Conservation (phyloP, 2,329 filamentous ascomycete species). For the Colletotrichum godetiae region DNA sequence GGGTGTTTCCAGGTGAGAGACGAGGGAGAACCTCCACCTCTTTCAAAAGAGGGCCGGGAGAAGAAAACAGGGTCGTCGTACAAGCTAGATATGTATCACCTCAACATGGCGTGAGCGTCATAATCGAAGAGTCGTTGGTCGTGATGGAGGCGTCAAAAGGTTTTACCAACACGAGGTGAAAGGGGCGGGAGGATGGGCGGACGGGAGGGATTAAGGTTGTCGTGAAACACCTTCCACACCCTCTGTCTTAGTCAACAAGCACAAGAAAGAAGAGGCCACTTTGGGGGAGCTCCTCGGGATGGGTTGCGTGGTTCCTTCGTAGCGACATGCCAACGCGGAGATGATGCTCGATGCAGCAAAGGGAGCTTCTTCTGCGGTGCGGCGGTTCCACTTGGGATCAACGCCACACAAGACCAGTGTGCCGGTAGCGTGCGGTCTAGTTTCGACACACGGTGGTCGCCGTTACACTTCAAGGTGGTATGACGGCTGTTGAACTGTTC, state of each 20-base stretch:
- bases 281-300: constrained; percentile 1
- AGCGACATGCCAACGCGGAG: constrained; percentile 32
- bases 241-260: constrained; percentile 22
- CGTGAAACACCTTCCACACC: constrained; percentile 21
- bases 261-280: constrained; percentile 3
- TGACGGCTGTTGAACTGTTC: constrained; percentile 9
- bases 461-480: constrained; percentile 7
- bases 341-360: constrained; percentile 28
- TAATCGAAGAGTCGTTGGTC: constrained; percentile 7
- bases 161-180: not conserved
- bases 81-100: constrained; percentile 25
- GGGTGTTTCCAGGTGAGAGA: not conserved
- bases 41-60: not conserved
- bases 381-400: constrained; percentile 25
- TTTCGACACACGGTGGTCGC: not conserved
- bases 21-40: constrained; percentile 6
- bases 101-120: constrained; percentile 26
- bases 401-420: constrained; percentile 28
- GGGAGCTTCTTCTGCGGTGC: not conserved
- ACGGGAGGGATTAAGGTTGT: constrained; percentile 31
- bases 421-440: constrained; percentile 5
- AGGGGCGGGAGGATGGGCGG: not conserved
- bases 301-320: constrained; percentile 3
- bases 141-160: constrained; percentile 23
- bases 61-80: not conserved